phyloP scores from a whole-genome alignment of 768 basidiomycete genomes.

The Termitomyces eurrhizus region DNA sequence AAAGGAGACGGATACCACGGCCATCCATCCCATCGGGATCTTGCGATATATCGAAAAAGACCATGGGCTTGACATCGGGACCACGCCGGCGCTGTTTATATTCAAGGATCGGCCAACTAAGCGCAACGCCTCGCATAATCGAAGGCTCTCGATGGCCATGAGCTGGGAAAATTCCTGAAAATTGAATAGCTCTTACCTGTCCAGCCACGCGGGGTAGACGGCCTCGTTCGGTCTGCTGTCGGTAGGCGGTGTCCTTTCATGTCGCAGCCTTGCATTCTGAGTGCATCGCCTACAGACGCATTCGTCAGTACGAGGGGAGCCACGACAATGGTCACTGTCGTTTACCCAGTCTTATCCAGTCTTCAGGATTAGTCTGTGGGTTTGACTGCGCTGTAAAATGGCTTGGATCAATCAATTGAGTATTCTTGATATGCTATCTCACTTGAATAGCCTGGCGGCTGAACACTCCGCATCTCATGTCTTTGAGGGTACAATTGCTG shows the following conservation, averaged over 20 bases:
- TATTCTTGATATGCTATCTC: not conserved
- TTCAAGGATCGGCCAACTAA: constrained; percentile 17
- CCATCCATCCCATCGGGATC: not conserved
- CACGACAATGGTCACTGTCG: too few species aligned
- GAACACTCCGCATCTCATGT: not conserved
- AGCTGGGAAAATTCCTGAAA: not conserved
- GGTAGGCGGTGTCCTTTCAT: not conserved
- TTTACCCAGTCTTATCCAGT: not conserved
- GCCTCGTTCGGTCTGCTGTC: not conserved
- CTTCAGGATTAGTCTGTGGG: not conserved
- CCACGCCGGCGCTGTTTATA: not conserved
- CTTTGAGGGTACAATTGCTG: not conserved
- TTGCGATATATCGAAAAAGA: constrained; percentile 11
- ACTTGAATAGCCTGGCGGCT: not conserved
- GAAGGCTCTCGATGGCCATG: constrained; percentile 10
- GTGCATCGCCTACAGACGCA: not conserved
- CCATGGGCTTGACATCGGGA: constrained; percentile 4
- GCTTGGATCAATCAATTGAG: not conserved
- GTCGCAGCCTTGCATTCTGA: not conserved
- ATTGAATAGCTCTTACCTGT: not conserved
- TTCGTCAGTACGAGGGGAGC: not conserved
- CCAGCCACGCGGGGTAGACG: not conserved
- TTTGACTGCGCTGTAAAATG: not conserved
- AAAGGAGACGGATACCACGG: constrained; percentile 6
- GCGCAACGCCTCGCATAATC: constrained; percentile 7